Base-by-base conservation (phyloP, 768 basidiomycete species). In the Psilocybe cyanescens region DNA sequence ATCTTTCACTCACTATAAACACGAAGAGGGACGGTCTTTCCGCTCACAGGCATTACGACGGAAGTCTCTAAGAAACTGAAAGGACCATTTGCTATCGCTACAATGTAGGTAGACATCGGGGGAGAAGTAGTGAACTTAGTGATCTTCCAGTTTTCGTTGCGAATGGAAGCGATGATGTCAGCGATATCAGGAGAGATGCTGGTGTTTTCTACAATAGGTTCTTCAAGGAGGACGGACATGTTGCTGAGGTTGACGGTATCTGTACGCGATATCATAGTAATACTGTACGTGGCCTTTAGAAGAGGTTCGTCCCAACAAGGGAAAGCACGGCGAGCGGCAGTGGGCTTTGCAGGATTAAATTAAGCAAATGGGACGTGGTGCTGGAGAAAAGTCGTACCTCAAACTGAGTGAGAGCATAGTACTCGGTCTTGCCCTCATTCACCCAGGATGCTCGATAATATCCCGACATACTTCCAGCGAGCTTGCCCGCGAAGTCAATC, bases 261-360 rank as follows among this genome's bases (percentile, higher is more conserved):
- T 7, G 77, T 79, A 61, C 88, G 86, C 14, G 94, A 92, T 68
- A 96, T 81, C 81, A 96, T 80, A 11, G 88, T 89, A 61, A 95
- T 78, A 0, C 82, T 69, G 71, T 89, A 92, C 3, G 89, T 94
- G 0, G 95, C 90, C 73, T 98, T 98, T 66, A 96, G 80, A 41
- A 86, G 81, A 14, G 96, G 97, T 71, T 97, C 95, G 71, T 97
- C 96, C 92, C 93, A 97, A 77, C 90, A 93, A 29, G 92, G 92
- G 73, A 94, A 92, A 6, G 90, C 86, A 44, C 86, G 83, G 51
- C 95, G 81, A 8, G 96, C 95, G 60, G 88, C 88, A 44, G 92
- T 97, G 45, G 95, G 88, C 89, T 16, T 35, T 12, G n/a, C 11
- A 17, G 8, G 41, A 16, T 8, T n/a, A 12, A 44, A 16, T 24